These are phyloP conservation scores for Blastosporella zonata DNA, from an alignment of 1,284 basidiomycete species.

Conservation along the genomic window DNA sequence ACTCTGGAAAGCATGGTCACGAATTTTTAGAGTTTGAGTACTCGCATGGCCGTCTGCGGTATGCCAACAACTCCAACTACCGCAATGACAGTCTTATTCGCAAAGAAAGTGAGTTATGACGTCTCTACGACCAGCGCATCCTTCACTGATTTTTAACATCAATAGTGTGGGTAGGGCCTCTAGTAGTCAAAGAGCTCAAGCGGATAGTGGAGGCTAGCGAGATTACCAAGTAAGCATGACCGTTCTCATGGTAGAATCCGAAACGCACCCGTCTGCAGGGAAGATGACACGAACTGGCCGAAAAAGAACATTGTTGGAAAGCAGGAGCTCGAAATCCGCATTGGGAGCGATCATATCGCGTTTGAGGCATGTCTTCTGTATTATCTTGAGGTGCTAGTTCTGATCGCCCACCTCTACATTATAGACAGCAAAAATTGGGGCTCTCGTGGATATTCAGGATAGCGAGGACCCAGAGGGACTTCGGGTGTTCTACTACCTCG, in stretches of 20 bases:
- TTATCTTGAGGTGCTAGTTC: neutral
- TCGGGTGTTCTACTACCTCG: conserved; percentile 98
- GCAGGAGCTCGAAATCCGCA: conserved; percentile 93
- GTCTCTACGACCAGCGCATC: conserved; percentile 93
- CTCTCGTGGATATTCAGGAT: conserved; percentile 94
- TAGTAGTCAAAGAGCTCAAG: conserved; percentile 92
- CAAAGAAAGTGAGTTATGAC: conserved; percentile 89
- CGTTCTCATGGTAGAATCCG: conserved; percentile 19
- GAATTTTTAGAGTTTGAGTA: conserved; percentile 99
- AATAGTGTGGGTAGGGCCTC: conserved; percentile 90
- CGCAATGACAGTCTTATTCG: conserved; percentile 95
- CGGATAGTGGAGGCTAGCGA: conserved; percentile 94
- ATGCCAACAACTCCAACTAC: conserved; percentile 99
- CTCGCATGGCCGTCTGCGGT: conserved; percentile 91
- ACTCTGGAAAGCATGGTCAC: conserved; percentile 96
- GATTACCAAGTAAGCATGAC: conserved; percentile 92
- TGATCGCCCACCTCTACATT: conserved; percentile 62
- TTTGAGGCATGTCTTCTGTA: conserved; percentile 77
- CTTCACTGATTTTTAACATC: no score
- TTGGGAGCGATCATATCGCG: conserved; percentile 95
- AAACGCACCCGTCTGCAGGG: conserved; percentile 47
- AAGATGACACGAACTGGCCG: conserved; percentile 98
- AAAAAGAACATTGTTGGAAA: conserved; percentile 98
- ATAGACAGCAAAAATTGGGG: conserved; percentile 99
- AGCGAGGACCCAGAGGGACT: conserved; percentile 97